These are phyloP conservation scores for Trypanosoma platydactyli DNA, from an alignment of 208 protist species.

Conservation along the genomic window DNA sequence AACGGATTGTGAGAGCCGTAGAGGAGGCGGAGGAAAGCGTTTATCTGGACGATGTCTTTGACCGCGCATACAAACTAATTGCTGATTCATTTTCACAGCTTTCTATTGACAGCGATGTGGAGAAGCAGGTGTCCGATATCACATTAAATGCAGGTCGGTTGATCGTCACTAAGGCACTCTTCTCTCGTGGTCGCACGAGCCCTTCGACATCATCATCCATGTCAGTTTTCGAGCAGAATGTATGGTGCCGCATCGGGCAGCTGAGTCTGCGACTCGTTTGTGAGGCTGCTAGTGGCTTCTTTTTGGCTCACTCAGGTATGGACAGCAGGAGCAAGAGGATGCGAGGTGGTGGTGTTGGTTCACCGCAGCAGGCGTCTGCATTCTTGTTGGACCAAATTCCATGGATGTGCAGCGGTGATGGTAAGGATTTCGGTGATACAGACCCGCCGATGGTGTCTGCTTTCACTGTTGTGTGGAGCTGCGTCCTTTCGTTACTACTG, in stretches of 20 bases:
- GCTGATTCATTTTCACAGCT: not conserved
- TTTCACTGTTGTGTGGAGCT: conserved; percentile 19
- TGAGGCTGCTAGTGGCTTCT: not conserved
- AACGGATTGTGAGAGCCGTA: conserved; percentile 1
- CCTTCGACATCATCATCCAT: not conserved
- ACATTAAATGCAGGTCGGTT: conserved; percentile 1
- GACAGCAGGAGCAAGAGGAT: not conserved
- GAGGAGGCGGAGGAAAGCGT: conserved; percentile 5
- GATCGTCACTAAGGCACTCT: conserved; percentile 4
- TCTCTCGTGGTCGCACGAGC: not conserved
- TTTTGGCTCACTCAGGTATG: not conserved
- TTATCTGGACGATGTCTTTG: conserved; percentile 11
- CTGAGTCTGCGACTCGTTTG: conserved; percentile 13
- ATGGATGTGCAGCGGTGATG: not conserved
- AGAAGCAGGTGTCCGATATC: not conserved
- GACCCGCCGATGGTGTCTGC: conserved; percentile 11
- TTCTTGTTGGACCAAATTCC: conserved; percentile 15
- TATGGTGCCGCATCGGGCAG: conserved; percentile 19
- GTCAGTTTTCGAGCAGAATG: not conserved
- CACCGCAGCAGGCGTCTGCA: not conserved
- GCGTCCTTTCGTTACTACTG: conserved; percentile 9
- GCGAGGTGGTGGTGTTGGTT: not conserved
- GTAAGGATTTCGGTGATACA: not conserved
- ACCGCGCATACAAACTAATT: not conserved
- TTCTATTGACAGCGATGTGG: not conserved